Conservation (phyloP, 1,139 yeast species). For the Hyphopichia fennica region DNA sequence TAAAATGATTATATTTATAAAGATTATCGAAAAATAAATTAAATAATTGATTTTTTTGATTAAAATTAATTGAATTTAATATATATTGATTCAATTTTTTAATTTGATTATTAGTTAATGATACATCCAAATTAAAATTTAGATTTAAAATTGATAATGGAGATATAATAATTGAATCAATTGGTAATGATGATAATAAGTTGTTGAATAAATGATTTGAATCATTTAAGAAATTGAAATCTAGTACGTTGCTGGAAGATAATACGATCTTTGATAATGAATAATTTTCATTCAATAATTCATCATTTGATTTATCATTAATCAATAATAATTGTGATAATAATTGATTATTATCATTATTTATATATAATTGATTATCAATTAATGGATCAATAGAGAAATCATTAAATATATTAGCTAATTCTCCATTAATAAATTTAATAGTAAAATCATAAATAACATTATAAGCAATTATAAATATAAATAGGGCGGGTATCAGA, state of each 20-base stretch:
- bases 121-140: constrained; percentile 4
- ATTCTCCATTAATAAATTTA: constrained; percentile 13
- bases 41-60: constrained; percentile 17
- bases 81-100: constrained; percentile 15
- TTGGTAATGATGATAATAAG: background rate
- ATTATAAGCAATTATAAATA: constrained; percentile 50
- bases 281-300: background rate
- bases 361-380: background rate
- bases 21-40: constrained; percentile 41
- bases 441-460: constrained; percentile 23
- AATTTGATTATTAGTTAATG: background rate
- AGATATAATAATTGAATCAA: constrained; percentile 14
- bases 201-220: background rate
- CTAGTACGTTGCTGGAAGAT: background rate
- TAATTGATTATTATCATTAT: background rate
- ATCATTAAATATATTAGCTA: constrained; percentile 4
- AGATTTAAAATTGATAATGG: constrained; percentile 21
- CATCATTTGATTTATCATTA: background rate
- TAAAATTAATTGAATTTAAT: constrained; percentile 27
- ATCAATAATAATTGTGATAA: background rate
- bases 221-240: background rate
- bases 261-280: constrained; percentile 1
- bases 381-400: constrained; percentile 1
- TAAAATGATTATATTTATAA: constrained; percentile 48
- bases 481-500: constrained; percentile 49